Evolutionary conservation across 495 filamentous ascomycete species (phyloP).

Genomic region (Penicillium verhagenii): DNA sequence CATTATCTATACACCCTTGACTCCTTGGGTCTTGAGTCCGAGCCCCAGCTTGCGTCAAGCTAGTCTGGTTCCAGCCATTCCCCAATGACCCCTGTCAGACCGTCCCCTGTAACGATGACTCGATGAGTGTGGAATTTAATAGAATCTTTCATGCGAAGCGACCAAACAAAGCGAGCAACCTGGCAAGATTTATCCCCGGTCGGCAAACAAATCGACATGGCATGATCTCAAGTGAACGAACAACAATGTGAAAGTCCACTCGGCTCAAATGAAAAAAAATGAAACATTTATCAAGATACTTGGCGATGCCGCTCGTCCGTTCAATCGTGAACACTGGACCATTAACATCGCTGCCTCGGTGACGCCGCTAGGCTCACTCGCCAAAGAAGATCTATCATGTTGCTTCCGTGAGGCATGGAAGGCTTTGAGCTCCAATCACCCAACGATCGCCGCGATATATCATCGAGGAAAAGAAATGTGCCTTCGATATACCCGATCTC

Average conservation of each 20-base stretch:
- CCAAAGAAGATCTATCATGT: neutral
- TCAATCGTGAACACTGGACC: slow-evolving; percentile 6
- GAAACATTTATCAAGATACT: slow-evolving; percentile 6
- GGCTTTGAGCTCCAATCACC: neutral
- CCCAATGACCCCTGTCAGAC: neutral
- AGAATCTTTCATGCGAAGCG: neutral
- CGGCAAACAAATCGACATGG: neutral
- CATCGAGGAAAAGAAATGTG: slow-evolving; percentile 3
- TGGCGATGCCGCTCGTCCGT: slow-evolving; percentile 3
- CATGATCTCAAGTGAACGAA: slow-evolving; percentile 1
- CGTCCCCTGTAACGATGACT: neutral
- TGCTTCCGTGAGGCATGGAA: slow-evolving; percentile 2
- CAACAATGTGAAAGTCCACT: neutral
- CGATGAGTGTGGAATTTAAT: neutral
- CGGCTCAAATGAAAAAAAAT: slow-evolving; percentile 3
- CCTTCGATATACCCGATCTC: slow-evolving; percentile 2
- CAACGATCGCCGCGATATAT: slow-evolving; percentile 6
- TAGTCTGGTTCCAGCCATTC: neutral
- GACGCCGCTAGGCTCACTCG: slow-evolving; percentile 7
- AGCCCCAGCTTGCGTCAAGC: neutral
- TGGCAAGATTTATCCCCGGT: neutral
- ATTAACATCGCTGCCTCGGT: slow-evolving; percentile 3
- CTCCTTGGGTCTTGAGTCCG: neutral
- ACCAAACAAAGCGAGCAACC: neutral
- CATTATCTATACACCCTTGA: neutral